phyloP scores from a whole-genome alignment of 2,329 filamentous ascomycete species.

The Akanthomyces lecanii region DNA sequence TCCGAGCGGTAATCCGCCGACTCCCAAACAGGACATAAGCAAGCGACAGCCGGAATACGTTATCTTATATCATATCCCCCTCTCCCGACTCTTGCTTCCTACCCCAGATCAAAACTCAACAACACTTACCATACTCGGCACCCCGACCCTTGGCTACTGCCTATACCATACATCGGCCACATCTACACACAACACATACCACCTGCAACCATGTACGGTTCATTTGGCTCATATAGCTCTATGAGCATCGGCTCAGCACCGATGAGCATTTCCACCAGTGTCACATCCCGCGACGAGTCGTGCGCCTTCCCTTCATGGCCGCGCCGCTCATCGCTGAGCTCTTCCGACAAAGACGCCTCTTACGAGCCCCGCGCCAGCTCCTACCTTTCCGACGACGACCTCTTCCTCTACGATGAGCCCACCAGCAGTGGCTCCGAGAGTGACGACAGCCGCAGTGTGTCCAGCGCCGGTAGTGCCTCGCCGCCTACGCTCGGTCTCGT shows the following conservation, averaged over 20 bases:
- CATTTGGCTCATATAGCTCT: constrained; percentile 49
- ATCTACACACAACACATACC: constrained; percentile 17
- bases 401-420: constrained; percentile 43
- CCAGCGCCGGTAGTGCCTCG: constrained; percentile 41
- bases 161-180: background rate
- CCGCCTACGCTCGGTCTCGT: constrained; percentile 25
- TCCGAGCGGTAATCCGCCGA: background rate
- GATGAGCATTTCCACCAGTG: constrained; percentile 42
- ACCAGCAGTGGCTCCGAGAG: constrained; percentile 48
- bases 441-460: constrained; percentile 40
- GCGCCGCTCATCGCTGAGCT: constrained; percentile 47
- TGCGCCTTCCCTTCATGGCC: constrained; percentile 60
- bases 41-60: constrained; percentile 9
- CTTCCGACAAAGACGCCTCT: constrained; percentile 35
- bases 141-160: background rate
- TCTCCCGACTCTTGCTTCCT: background rate
- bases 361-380: constrained; percentile 45
- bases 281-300: constrained; percentile 38
- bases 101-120: constrained; percentile 1
- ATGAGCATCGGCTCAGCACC: constrained; percentile 40
- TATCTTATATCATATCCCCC: constrained; percentile 8
- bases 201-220: constrained; percentile 42
- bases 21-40: constrained; percentile 7
- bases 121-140: background rate
- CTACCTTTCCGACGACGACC: constrained; percentile 61